Evolutionary conservation across 305 asterid genomes (phyloP).

Genomic region (Andrographis paniculata): DNA sequence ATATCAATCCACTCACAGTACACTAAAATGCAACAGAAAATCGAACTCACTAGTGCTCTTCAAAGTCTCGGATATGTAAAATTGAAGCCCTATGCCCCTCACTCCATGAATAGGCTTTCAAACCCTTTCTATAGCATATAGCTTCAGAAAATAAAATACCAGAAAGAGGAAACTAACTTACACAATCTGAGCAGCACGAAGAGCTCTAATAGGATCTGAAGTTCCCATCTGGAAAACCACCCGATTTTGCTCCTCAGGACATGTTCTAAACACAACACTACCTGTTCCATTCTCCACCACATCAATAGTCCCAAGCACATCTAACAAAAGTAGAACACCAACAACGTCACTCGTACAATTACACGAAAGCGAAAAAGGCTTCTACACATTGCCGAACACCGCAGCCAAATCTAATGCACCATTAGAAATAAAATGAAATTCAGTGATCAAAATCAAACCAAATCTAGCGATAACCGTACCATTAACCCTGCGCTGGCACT

Average conservation of each 20-base stretch:
- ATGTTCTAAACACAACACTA: conserved; percentile 68
- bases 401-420: not conserved
- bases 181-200: conserved; percentile 72
- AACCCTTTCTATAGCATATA: not conserved
- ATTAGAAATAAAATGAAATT: not conserved
- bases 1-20: too few relatives aligned
- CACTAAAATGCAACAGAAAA: too few relatives aligned
- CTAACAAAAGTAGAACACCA: conserved; percentile 21
- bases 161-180: conserved; percentile 26
- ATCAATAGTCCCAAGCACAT: conserved; percentile 67
- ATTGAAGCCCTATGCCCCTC: not conserved
- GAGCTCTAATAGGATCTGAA: conserved; percentile 82
- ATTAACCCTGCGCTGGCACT: conserved; percentile 69
- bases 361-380: conserved; percentile 6
- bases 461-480: conserved; percentile 24
- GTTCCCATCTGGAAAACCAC: conserved; percentile 93
- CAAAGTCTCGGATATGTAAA: not conserved
- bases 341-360: conserved; percentile 1
- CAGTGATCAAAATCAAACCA: not conserved
- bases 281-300: conserved; percentile 71
- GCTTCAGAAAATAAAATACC: conserved; percentile 1
- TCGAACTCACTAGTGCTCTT: too few relatives aligned
- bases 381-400: conserved; percentile 4
- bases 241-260: conserved; percentile 56
- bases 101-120: not conserved